Evolutionary conservation across 176 grass and related monocot species (phyloP).

Genomic region (Chloris gayana): DNA sequence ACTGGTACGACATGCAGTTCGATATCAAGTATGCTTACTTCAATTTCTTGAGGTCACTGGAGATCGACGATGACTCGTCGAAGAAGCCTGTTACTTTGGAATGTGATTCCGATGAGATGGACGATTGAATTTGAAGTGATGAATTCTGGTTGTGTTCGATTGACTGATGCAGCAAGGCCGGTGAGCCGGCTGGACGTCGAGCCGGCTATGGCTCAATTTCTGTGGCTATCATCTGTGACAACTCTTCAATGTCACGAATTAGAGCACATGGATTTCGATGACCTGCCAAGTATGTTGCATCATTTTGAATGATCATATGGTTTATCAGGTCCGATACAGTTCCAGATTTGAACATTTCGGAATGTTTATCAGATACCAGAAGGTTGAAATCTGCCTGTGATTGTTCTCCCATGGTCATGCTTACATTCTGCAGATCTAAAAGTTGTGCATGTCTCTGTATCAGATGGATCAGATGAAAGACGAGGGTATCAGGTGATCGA

Average conservation of each 20-base stretch:
- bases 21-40: constrained; percentile 98
- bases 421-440: too few relatives aligned
- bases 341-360: constrained; percentile 1
- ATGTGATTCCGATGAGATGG: constrained; percentile 24
- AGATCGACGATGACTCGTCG: constrained; percentile 2
- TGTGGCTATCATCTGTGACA: not conserved
- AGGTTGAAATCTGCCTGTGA: too few relatives aligned
- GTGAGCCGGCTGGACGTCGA: too few relatives aligned
- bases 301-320: constrained; percentile 1
- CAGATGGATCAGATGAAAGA: too few relatives aligned
- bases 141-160: not conserved
- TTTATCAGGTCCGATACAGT: not conserved
- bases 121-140: not conserved
- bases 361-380: too few relatives aligned
- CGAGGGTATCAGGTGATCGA: too few relatives aligned
- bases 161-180: not conserved
- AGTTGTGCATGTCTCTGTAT: too few relatives aligned
- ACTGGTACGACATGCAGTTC: constrained; percentile 99
- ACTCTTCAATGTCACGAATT: not conserved
- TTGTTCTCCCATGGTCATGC: too few relatives aligned
- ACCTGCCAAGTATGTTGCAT: not conserved
- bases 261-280: not conserved
- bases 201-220: not conserved
- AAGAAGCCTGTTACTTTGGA: not conserved
- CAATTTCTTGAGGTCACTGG: constrained; percentile 72